Base-by-base conservation (phyloP, 106 monocot genomes). In the Phalaenopsis equestris region DNA sequence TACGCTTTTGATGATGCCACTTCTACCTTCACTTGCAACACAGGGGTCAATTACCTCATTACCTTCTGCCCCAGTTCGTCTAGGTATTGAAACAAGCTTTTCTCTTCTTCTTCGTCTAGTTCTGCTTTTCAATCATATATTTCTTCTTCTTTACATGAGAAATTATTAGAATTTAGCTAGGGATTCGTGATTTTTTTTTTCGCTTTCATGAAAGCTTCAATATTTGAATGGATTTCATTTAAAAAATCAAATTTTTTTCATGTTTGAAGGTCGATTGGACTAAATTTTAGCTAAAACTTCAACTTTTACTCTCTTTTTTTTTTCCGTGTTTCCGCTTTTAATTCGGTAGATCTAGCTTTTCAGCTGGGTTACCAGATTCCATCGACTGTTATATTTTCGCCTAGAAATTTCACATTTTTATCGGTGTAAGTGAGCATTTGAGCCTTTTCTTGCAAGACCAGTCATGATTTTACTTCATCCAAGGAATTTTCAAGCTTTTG, bases 51-150 rank as follows among this genome's bases (percentile, higher is more conserved):
- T 49, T 96, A 96, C 49, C 56, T 82, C 84, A 89, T 96, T 80
- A 93, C 96, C 79, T 96, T 96, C 86, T 96, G 96, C 77, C 96
- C 96, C 55, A 77, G 72, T 79, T 91, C 89, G 16, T 55, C 93
- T 47, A 91, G 86, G 91, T 91, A 57, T 39, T 70, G 70, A 70
- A 36, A 38, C 12, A 37, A 14, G 68, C 8, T 38, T 12, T 38
- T 39, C 39, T 39, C 39, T 11, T 41, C 39, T 36, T 16, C 70
- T 70, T 16, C 38, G 7, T 10, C 37, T 68, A 10, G 6, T 0
- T 55, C 15, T 55, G 7, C 24, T 68, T 57, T 30, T 3, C 39
- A 41, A 6, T 42, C 46, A 36, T 7, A 8, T 21, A 8, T 6
- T 74, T 23, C 14, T 45, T 23, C 14, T 45, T 45, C 42, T 19